Base-by-base conservation (phyloP, 352 stramenopile genomes). In the Globisporangium heterothallicum region DNA sequence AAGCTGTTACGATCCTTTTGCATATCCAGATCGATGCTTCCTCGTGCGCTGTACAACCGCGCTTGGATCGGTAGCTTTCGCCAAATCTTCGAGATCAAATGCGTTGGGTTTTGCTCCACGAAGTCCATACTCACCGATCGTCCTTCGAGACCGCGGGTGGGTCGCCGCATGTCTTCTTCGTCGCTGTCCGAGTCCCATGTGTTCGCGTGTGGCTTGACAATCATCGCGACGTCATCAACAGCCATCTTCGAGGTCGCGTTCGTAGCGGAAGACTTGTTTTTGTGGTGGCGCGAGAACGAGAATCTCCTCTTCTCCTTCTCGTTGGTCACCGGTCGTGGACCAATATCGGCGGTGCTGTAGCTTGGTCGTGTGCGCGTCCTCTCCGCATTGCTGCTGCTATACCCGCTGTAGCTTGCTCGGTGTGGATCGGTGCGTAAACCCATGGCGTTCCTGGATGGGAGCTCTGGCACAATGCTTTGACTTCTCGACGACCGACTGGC, bases 61-160 rank as follows among this genome's bases (percentile, higher is more conserved):
- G 78, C 78, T 51, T 89, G 78, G 54, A 89, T 83, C 21, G 78
- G 78, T 52, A 89, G 56, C 58, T 89, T 89, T 38, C 76, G 75
- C 78, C 78, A 89, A 47, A 87, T 82, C 64, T 89, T 89, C 6
- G 73, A 79, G 59, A 89, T 89, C 22, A 89, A 53, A 49, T 89
- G 78, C 30, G 67, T 77, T 40, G 78, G 64, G 35, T 78, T 70
- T 54, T 89, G 74, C 53, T 89, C 75, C 74, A 89, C 81, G 47
- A 86, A 86, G 63, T 89, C 78, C 74, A 89, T 84, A 53, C 74
- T 86, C 54, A 85, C 70, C 6, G 75, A 86, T 12, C 78, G 75
- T 1, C 74, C 67, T 35, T 76, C 73, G 2, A 87, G 63, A n/a
- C 75, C 74, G 19, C 71, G 75, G 32, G 68, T 80, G 6, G 78